Conservation (phyloP, 2,329 filamentous ascomycete genomes). For the Diaporthe longicolla region DNA sequence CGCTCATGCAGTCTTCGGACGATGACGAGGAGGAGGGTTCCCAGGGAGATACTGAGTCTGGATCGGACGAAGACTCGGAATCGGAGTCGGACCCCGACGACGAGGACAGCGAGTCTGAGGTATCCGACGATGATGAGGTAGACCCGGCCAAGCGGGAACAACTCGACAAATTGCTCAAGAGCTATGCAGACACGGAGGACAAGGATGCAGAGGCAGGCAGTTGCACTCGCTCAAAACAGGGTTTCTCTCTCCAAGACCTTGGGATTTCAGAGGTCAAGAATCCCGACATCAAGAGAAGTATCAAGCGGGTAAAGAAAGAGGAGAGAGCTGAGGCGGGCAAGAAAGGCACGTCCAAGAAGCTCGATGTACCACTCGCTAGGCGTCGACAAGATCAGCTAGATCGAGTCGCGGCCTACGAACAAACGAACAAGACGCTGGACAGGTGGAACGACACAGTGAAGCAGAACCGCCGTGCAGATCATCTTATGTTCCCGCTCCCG, state of each 20-base stretch:
- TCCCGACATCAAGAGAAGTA: conserved; percentile 80
- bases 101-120: conserved; percentile 60
- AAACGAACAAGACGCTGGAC: conserved; percentile 91
- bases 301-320: conserved; percentile 80
- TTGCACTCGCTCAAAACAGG: conserved; percentile 70
- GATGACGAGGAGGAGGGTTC: conserved; percentile 62
- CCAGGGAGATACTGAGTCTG: conserved; percentile 59
- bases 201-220: conserved; percentile 60
- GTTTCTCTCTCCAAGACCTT: conserved; percentile 83
- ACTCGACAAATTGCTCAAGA: conserved; percentile 77
- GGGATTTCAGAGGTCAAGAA: conserved; percentile 79
- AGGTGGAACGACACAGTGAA: conserved; percentile 97
- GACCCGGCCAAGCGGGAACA: conserved; percentile 73
- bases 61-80: conserved; percentile 60
- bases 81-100: conserved; percentile 52
- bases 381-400: conserved; percentile 89
- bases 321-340: conserved; percentile 64
- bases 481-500: conserved; percentile 87
- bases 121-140: conserved; percentile 61
- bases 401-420: conserved; percentile 85
- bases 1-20: conserved; percentile 58
- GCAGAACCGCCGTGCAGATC: conserved; percentile 90
- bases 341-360: conserved; percentile 74
- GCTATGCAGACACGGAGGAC: conserved; percentile 75
- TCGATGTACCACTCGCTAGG: conserved; percentile 86